A percentile compares a stretch with the other conserved stretches of the same genome.
Conservation (phyloP, 192 early-diverging fungal genomes). For the Backusella morwellensis region DNA sequence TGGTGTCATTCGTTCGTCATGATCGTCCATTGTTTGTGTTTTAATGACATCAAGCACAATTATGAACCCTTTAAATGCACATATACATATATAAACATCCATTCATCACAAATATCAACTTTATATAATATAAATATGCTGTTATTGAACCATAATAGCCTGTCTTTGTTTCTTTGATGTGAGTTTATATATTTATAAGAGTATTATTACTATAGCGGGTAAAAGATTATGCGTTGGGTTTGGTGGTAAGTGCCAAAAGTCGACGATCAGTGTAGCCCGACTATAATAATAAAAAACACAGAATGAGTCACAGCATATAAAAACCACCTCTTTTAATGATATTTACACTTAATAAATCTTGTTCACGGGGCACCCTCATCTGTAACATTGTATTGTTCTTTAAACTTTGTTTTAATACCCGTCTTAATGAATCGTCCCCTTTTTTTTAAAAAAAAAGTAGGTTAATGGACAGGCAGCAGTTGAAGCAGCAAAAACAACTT, state of each 20-base stretch:
- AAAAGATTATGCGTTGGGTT: slow-evolving; percentile 5
- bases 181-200: neutral
- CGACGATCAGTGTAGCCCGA: slow-evolving; percentile 41
- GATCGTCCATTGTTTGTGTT: too few species aligned
- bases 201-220: neutral
- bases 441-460: neutral
- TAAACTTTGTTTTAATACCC: slow-evolving; percentile 34
- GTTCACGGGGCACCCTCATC: slow-evolving; percentile 37
- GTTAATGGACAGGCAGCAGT: too few species aligned
- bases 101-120: too few species aligned
- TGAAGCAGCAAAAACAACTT: neutral
- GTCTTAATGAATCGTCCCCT: slow-evolving; percentile 40
- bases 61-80: too few species aligned
- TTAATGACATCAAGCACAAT: too few species aligned
- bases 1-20: neutral
- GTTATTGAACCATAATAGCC: neutral
- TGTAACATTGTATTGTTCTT: slow-evolving; percentile 32
- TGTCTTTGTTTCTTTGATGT: neutral
- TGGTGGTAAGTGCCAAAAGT: slow-evolving; percentile 32
- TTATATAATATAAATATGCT: neutral
- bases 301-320: neutral
- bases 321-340: neutral
- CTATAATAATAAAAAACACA: neutral
- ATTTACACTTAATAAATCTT: slow-evolving; percentile 39
- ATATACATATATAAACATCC: too few species aligned